A percentile compares a stretch with the other conserved stretches of the same genome.
phyloP scores from a whole-genome alignment of 1,139 yeast species.

The Scheffersomyces parashehatae region DNA sequence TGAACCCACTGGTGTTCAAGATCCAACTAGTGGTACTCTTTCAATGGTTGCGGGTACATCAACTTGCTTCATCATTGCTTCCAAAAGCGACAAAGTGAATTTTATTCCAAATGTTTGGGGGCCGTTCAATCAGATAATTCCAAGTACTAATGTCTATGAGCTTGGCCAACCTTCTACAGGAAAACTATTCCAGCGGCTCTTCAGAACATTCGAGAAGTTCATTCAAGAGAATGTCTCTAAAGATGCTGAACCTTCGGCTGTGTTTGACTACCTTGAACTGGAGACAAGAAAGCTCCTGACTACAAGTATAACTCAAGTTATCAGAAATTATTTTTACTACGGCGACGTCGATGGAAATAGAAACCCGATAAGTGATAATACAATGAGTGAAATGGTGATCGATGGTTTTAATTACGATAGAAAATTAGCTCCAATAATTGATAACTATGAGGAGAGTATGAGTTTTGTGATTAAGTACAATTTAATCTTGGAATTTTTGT shows the following conservation, averaged over 20 bases:
- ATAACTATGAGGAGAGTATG: slow-evolving; percentile 1
- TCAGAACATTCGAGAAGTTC: slow-evolving; percentile 28
- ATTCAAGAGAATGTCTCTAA: slow-evolving; percentile 3
- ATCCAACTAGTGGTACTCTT: slow-evolving; percentile 21
- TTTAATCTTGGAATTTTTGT: slow-evolving; percentile 48
- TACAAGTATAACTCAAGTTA: slow-evolving; percentile 12
- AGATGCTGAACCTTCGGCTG: slow-evolving; percentile 5
- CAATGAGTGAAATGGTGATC: slow-evolving; percentile 47
- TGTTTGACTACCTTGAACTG: slow-evolving; percentile 25
- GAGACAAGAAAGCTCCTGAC: slow-evolving; percentile 25
- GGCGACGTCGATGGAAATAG: slow-evolving; percentile 61
- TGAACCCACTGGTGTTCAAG: slow-evolving; percentile 2
- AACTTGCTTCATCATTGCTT: slow-evolving; percentile 50
- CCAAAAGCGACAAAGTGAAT: slow-evolving; percentile 10
- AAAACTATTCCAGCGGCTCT: slow-evolving; percentile 46
- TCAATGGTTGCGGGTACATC: slow-evolving; percentile 64
- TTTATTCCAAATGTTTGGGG: slow-evolving; percentile 55
- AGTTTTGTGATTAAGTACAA: slow-evolving; percentile 43
- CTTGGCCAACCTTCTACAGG: slow-evolving; percentile 65
- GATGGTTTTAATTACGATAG: slow-evolving; percentile 40
- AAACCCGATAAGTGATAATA: slow-evolving; percentile 52
- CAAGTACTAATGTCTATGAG: slow-evolving; percentile 36
- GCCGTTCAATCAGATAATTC: slow-evolving; percentile 39
- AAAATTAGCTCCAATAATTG: slow-evolving; percentile 9
- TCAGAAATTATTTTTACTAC: slow-evolving; percentile 43